Evolutionary conservation across 2,329 filamentous ascomycete genomes (phyloP), one percentile per base, ranked within the genome.

Genomic region (Simplicillium sp.): DNA sequence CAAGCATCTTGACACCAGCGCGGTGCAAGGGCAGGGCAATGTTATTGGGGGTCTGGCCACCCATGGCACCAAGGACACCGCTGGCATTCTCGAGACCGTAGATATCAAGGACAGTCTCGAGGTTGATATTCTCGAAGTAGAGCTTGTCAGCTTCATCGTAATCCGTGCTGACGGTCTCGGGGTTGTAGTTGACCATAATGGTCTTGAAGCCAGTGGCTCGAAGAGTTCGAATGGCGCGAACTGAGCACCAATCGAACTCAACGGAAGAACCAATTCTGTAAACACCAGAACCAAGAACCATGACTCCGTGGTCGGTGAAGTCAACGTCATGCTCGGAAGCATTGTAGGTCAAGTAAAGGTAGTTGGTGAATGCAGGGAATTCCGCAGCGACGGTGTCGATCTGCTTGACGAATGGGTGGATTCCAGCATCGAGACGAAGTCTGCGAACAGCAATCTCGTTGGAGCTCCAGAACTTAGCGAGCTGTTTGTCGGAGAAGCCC

Each of bases 181-280:
- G 89, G 55, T 96, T 95, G 56, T 84, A 87, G 54, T 94, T 94
- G 38, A 94, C 81, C 90, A 97, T 97, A 54, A 97, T 81, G 0
- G 92, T 97, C 73, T 97, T 97, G 70, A 83, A 80, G 3, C 85
- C 85, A 45, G 82, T 77, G 49, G 86, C 78, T 38, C 92, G 80
- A 7, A 98, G 75, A 2, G 92, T 97, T 47, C 90, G 82, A 47
- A 97, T 94, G 6, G 92, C 87, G 45, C 90, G 76, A 20, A 98
- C 92, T 4, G 92, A 95, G 62, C 92, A 97, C 92, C 92, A 98
- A 64, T 98, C 92, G 61, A 98, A 98, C 59, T 98, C 92, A 44
- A 98, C 92, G 0, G 90, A 96, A 0, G 89, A 96, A 50, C 92
- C 92, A 49, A 98, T 98, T 46, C 92, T 80, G 71, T 97, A 97